Evolutionary conservation across 2,329 filamentous ascomycete genomes (phyloP).

Genomic region (Aspergillus chevalieri): DNA sequence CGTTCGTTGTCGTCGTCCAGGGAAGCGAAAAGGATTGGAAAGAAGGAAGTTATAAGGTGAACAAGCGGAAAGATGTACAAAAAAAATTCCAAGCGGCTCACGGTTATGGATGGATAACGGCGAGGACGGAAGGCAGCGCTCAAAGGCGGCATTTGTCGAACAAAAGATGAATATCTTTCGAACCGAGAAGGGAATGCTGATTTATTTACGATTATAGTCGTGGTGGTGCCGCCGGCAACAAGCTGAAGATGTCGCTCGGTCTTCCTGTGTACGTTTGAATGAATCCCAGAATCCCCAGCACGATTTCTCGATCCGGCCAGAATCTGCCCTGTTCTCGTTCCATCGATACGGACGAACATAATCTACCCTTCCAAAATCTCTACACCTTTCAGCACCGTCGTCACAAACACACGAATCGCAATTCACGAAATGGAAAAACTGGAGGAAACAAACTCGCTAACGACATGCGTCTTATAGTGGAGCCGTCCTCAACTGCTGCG

Average conservation of each 20-base stretch:
- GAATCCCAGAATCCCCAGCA: background rate
- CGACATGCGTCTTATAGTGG: constrained; percentile 54
- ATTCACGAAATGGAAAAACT: constrained; percentile 4
- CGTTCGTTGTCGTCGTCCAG: background rate
- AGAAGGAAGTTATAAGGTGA: background rate
- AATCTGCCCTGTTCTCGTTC: constrained; percentile 4
- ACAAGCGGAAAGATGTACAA: background rate
- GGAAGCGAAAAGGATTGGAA: background rate
- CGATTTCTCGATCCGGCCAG: background rate
- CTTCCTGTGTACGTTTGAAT: constrained; percentile 83
- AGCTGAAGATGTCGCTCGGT: constrained; percentile 99
- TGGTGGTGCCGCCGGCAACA: constrained; percentile 95
- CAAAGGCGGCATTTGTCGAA: background rate
- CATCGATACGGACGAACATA: background rate
- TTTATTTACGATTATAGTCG: constrained; percentile 41
- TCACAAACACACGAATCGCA: background rate
- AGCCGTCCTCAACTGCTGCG: constrained; percentile 99
- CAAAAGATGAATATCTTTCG: background rate
- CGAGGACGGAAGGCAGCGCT: background rate
- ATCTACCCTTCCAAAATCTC: background rate
- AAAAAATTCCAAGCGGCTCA: background rate
- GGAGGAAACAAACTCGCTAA: constrained; percentile 18
- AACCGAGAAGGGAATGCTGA: constrained; percentile 9
- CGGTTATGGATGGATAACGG: background rate
- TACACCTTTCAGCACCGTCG: background rate